Percentiles rank a stretch among this genome's conserved stretches.
Evolutionary conservation across 23 red algal species (phyloP).

Genomic region (Gracilariopsis chorda): DNA sequence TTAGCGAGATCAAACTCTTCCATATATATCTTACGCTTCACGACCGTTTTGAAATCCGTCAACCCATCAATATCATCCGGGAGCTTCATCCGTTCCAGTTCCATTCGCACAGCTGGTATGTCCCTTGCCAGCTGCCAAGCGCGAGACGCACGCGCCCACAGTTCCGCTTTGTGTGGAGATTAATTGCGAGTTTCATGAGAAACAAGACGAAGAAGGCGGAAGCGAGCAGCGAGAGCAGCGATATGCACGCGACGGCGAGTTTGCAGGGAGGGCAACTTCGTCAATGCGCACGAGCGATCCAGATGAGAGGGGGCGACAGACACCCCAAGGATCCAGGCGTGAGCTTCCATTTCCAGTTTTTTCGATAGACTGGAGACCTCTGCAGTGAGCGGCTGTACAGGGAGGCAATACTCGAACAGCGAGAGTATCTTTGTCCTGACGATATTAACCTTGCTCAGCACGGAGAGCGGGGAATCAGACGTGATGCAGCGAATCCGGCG

Average conservation of each 20-base stretch:
- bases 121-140: not conserved
- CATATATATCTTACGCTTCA: not conserved
- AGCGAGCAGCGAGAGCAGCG: too few relatives aligned
- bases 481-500: not conserved
- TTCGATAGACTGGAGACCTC: not conserved
- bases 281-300: not conserved
- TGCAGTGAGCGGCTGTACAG: not conserved
- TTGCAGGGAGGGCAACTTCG: not conserved
- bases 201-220: too few relatives aligned
- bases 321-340: not conserved
- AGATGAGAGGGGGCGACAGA: not conserved
- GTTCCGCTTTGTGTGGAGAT: too few relatives aligned
- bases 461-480: not conserved
- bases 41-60: not conserved
- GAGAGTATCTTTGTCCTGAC: not conserved
- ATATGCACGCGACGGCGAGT: not conserved
- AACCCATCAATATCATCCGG: not conserved
- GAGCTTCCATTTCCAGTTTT: not conserved
- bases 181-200: too few relatives aligned
- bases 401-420: not conserved
- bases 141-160: too few relatives aligned
- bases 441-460: not conserved
- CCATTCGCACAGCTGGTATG: not conserved
- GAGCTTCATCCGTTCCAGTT: not conserved
- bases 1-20: not conserved